Evolutionary conservation across 805 yeast species (phyloP).

Genomic region (Hyphopichia homilentoma): DNA sequence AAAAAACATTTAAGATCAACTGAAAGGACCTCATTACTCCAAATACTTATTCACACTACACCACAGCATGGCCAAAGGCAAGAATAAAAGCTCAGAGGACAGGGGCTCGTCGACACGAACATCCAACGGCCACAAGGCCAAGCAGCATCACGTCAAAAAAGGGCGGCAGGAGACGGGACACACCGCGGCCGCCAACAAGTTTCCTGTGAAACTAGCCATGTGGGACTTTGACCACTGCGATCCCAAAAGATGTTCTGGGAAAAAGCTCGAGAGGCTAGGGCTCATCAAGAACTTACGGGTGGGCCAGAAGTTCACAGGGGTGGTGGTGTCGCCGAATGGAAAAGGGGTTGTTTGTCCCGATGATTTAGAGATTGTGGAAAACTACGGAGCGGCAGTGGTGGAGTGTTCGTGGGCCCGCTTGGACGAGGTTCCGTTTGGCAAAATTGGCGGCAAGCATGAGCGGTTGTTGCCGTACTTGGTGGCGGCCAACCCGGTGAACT

Average conservation of each 20-base stretch:
- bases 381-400: slow-evolving; percentile 91
- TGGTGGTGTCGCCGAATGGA: slow-evolving; percentile 93
- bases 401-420: slow-evolving; percentile 98
- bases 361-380: slow-evolving; percentile 73
- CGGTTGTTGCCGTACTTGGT: slow-evolving; percentile 86
- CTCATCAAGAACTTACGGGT: slow-evolving; percentile 71
- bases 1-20: too few relatives aligned
- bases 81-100: slow-evolving; percentile 47
- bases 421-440: slow-evolving; percentile 93
- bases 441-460: slow-evolving; percentile 88
- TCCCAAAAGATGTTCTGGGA: slow-evolving; percentile 96
- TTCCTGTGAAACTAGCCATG: slow-evolving; percentile 91
- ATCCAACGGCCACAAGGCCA: slow-evolving; percentile 55
- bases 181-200: slow-evolving; percentile 23
- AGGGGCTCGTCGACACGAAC: slow-evolving; percentile 31
- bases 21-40: too few relatives aligned
- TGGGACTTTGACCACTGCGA: slow-evolving; percentile 99
- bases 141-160: slow-evolving; percentile 45
- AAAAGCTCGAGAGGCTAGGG: slow-evolving; percentile 86
- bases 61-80: slow-evolving; percentile 62
- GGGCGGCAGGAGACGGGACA: slow-evolving; percentile 32
- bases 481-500: slow-evolving; percentile 96
- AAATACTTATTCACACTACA: too few relatives aligned
- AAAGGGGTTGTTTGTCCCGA: slow-evolving; percentile 85
- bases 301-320: slow-evolving; percentile 92